Conservation (phyloP, 768 basidiomycete species). For the Mycena floridula region DNA sequence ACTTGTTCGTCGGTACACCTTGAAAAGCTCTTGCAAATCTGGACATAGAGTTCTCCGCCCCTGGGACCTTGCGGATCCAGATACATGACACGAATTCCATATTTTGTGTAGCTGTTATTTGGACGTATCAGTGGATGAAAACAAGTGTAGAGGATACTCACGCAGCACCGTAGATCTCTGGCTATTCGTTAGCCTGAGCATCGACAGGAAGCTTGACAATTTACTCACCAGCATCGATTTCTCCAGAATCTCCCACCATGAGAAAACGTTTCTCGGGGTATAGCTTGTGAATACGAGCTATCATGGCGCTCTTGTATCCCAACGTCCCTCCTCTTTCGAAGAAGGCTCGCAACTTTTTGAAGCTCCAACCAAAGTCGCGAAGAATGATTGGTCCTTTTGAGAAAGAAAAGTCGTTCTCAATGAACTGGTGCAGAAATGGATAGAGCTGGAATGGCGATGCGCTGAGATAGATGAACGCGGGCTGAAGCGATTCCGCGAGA, state of each 20-base stretch:
- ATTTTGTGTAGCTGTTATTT: conserved; percentile 31
- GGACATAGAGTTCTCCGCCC: conserved; percentile 30
- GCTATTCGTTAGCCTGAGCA: no score
- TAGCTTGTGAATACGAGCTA: conserved; percentile 32
- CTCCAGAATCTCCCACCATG: conserved; percentile 36
- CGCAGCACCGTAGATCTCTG: no score
- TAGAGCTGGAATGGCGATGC: conserved; percentile 38
- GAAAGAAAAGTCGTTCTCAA: conserved; percentile 25
- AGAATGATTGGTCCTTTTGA: conserved; percentile 32
- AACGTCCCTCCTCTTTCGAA: no score
- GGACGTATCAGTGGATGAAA: no score
- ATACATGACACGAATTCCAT: conserved; percentile 31
- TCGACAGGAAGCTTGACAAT: no score
- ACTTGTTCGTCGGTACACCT: conserved; percentile 24
- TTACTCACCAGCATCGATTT: conserved; percentile 40
- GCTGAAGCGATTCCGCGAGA: conserved; percentile 25
- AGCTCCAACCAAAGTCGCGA: no score
- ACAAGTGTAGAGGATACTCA: no score
- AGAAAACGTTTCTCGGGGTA: conserved; percentile 39
- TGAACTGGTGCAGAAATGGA: conserved; percentile 34
- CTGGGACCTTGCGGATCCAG: conserved; percentile 37
- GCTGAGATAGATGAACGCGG: conserved; percentile 34
- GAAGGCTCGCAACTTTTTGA: no score
- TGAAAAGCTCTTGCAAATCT: conserved; percentile 29
- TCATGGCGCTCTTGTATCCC: conserved; percentile 29